Evolutionary conservation across 2,329 filamentous ascomycete species (phyloP).

Genomic region (Diaporthe australafricana): DNA sequence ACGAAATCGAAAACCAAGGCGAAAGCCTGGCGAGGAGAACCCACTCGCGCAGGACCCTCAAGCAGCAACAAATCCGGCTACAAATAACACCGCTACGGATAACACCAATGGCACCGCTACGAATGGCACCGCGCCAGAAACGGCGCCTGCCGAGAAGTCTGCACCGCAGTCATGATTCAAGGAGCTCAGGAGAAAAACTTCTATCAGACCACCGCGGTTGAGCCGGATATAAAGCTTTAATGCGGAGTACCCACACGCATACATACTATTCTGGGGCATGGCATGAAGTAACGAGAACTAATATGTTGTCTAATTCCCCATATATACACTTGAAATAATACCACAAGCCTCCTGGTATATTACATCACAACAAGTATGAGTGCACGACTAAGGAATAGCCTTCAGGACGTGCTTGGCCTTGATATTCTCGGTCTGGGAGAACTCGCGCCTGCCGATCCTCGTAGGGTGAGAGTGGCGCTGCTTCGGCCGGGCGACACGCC

Average conservation of each 20-base stretch:
- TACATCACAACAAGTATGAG: background rate
- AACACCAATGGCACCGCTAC: too few relatives aligned
- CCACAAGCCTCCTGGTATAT: background rate
- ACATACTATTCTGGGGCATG: too few relatives aligned
- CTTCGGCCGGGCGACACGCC: background rate
- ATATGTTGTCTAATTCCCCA: background rate
- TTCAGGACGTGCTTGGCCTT: conserved; percentile 30
- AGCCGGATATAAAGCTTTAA: background rate
- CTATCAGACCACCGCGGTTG: background rate
- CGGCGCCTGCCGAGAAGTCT: background rate
- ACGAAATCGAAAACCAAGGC: conserved; percentile 22
- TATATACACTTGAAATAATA: conserved; percentile 18
- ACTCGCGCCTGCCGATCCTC: background rate
- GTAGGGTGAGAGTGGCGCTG: background rate
- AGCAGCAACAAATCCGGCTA: conserved; percentile 9
- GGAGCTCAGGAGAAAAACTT: background rate
- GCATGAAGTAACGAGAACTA: background rate
- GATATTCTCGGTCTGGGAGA: background rate
- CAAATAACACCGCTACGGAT: background rate
- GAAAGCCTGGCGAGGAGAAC: background rate
- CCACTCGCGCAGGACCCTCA: background rate
- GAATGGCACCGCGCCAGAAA: background rate
- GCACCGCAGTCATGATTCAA: background rate
- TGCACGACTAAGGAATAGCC: conserved; percentile 17
- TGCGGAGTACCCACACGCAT: background rate